Evolutionary conservation across 1,284 basidiomycete genomes (phyloP).

Genomic region (Blastosporella zonata): DNA sequence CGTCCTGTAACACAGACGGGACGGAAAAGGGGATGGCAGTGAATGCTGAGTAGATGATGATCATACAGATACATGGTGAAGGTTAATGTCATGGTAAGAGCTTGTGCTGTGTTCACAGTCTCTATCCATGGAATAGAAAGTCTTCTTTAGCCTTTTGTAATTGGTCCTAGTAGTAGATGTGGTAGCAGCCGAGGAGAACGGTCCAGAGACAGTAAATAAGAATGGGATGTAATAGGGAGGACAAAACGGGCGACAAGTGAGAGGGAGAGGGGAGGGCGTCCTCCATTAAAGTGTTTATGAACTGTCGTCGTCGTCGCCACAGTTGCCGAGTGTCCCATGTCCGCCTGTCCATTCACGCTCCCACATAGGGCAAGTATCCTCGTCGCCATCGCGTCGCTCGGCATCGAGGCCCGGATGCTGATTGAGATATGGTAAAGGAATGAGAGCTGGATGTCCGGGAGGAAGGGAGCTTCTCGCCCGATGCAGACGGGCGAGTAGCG

Average conservation of each 20-base stretch:
- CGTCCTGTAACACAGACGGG: constrained; percentile 4
- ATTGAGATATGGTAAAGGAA: constrained; percentile 26
- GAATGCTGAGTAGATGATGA: constrained; percentile 2
- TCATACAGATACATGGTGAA: constrained; percentile 12
- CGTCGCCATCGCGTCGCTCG: constrained; percentile 8
- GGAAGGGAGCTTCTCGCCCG: constrained; percentile 55
- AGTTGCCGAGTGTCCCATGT: constrained; percentile 45
- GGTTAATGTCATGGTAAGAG: not conserved
- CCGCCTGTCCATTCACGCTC: constrained; percentile 79
- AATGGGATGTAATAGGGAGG: not conserved
- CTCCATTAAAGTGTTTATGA: constrained; percentile 6
- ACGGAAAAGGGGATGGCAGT: not conserved
- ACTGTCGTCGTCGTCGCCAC: constrained; percentile 28
- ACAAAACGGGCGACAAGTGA: not conserved
- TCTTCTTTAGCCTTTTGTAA: constrained; percentile 1
- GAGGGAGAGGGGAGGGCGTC: not conserved
- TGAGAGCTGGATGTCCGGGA: constrained; percentile 52
- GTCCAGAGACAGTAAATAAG: not conserved
- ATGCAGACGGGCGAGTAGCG: constrained; percentile 55
- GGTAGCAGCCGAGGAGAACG: not conserved
- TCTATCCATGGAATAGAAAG: constrained; percentile 4
- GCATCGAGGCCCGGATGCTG: constrained; percentile 17
- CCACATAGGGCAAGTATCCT: constrained; percentile 51
- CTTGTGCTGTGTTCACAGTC: not conserved
- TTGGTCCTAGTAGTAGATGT: not conserved